phyloP scores from a whole-genome alignment of 2,329 filamentous ascomycete species.

The Blumeria graminis region DNA sequence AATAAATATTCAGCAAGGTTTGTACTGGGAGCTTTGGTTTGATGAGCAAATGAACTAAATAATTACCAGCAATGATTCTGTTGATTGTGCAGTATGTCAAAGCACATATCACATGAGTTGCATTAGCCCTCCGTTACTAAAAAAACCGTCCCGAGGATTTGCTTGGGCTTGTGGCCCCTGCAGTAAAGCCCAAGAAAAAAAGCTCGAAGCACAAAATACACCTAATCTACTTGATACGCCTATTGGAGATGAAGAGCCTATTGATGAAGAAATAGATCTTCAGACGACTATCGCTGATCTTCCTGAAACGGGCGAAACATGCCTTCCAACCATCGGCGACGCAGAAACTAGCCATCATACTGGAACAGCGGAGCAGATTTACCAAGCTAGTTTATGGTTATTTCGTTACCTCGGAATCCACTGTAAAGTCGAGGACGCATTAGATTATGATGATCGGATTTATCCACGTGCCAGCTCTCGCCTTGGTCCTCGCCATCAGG shows the following conservation, averaged over 20 bases:
- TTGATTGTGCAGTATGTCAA: slow-evolving; percentile 86
- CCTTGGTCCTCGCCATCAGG: slow-evolving; percentile 76
- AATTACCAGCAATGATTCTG: slow-evolving; percentile 56
- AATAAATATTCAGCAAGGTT: slow-evolving; percentile 76
- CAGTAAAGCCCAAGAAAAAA: slow-evolving; percentile 84
- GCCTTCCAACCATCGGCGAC: slow-evolving; percentile 31
- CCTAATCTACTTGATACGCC: slow-evolving; percentile 46
- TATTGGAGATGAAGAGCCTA: slow-evolving; percentile 36
- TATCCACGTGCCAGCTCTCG: slow-evolving; percentile 89
- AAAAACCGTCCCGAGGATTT: slow-evolving; percentile 92
- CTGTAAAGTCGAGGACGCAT: slow-evolving; percentile 78
- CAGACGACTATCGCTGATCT: slow-evolving; percentile 24
- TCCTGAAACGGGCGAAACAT: slow-evolving; percentile 34
- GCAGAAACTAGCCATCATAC: slow-evolving; percentile 30
- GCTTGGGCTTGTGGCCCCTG: slow-evolving; percentile 95
- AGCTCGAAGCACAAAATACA: slow-evolving; percentile 71
- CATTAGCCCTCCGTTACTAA: slow-evolving; percentile 71
- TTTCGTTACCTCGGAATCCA: slow-evolving; percentile 91
- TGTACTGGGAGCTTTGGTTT: slow-evolving; percentile 15
- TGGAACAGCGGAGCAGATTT: slow-evolving; percentile 64
- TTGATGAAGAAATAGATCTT: slow-evolving; percentile 51
- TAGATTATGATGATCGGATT: slow-evolving; percentile 94
- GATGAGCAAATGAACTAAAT: slow-evolving; percentile 3
- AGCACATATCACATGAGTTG: slow-evolving; percentile 98
- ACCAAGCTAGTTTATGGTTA: slow-evolving; percentile 84